Evolutionary conservation across 192 early-diverging fungal genomes (phyloP).

Genomic region (Podila epigama): DNA sequence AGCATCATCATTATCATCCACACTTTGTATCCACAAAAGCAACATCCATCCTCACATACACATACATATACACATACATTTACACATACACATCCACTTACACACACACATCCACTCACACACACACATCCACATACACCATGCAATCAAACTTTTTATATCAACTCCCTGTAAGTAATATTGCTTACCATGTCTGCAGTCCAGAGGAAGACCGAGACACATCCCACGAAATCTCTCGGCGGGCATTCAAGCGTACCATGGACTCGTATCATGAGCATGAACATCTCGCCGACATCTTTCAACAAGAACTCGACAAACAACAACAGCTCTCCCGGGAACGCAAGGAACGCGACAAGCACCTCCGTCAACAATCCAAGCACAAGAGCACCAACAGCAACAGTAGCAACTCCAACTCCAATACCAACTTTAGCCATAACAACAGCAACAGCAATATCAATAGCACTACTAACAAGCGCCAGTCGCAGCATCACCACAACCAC

Average conservation of each 20-base stretch:
- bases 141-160: constrained; percentile 27
- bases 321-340: constrained; percentile 14
- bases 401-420: constrained; percentile 10
- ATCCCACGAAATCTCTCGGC: constrained; percentile 14
- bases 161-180: constrained; percentile 33
- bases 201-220: constrained; percentile 21
- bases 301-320: constrained; percentile 30
- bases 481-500: not conserved
- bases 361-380: constrained; percentile 13
- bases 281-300: constrained; percentile 29
- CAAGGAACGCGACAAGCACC: constrained; percentile 23
- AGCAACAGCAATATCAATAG: not conserved
- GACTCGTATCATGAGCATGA: constrained; percentile 32
- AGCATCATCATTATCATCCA: no score
- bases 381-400: constrained; percentile 12
- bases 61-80: not conserved
- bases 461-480: not conserved
- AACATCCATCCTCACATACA: no score
- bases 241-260: constrained; percentile 42
- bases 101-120: not conserved
- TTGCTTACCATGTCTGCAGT: constrained; percentile 37
- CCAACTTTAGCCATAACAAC: not conserved
- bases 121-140: not conserved
- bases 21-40: no score
- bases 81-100: not conserved